phyloP scores from a whole-genome alignment of 768 basidiomycete genomes.

The Xanthoconium purpureum region DNA sequence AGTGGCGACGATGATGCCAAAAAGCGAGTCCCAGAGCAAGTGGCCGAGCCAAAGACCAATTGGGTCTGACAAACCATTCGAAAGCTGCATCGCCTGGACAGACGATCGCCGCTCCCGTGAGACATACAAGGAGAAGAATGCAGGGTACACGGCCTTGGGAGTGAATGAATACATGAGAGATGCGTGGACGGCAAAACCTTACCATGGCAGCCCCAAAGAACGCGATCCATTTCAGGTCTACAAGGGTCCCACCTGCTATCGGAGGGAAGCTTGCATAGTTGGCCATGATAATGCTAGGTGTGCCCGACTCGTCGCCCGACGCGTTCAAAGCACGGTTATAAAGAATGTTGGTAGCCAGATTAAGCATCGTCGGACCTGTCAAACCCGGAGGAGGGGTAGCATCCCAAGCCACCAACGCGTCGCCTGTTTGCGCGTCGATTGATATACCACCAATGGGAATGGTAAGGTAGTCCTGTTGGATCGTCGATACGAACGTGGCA shows the following conservation, averaged over 20 bases:
- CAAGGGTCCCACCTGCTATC: constrained; percentile 51
- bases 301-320: constrained; percentile 36
- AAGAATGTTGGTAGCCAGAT: constrained; percentile 63
- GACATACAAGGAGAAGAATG: constrained; percentile 77
- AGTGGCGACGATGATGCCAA: constrained; percentile 57
- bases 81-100: constrained; percentile 81
- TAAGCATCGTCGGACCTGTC: constrained; percentile 59
- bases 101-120: constrained; percentile 63
- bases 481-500: constrained; percentile 52
- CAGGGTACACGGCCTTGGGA: constrained; percentile 67
- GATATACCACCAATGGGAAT: constrained; percentile 70
- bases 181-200: constrained; percentile 3
- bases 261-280: constrained; percentile 58
- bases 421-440: constrained; percentile 46
- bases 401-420: constrained; percentile 70
- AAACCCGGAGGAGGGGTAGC: constrained; percentile 55
- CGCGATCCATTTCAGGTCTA: constrained; percentile 68
- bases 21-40: constrained; percentile 67
- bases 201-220: constrained; percentile 78
- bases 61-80: constrained; percentile 69
- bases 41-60: constrained; percentile 78
- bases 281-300: constrained; percentile 54
- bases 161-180: background rate
- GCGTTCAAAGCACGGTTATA: constrained; percentile 60
- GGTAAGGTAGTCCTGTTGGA: constrained; percentile 50